These are phyloP conservation scores for Cyclotella cryptica DNA, from an alignment of 108 stramenopile genomes.

Conservation along the genomic window DNA sequence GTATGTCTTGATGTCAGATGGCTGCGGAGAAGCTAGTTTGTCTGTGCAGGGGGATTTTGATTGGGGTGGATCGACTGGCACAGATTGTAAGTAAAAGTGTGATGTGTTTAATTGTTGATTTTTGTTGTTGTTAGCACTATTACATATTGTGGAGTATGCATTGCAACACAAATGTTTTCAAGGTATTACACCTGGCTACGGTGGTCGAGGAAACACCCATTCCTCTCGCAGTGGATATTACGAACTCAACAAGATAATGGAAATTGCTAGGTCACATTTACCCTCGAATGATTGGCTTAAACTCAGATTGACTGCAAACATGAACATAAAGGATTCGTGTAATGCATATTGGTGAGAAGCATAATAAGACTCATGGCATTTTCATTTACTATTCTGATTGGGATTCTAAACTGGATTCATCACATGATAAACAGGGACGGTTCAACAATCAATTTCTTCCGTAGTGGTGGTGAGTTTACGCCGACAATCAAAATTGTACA, in stretches of 20 bases:
- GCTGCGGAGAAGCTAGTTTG: not conserved
- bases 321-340: slow-evolving; percentile 13
- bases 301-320: slow-evolving; percentile 12
- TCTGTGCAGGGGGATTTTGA: not conserved
- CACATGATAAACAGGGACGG: not conserved
- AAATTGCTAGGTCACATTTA: slow-evolving; percentile 7
- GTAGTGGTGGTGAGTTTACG: not conserved
- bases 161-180: not conserved
- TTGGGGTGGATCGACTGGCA: not conserved
- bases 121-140: not conserved
- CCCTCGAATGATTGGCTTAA: slow-evolving; percentile 16
- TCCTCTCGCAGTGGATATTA: slow-evolving; percentile 11
- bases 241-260: slow-evolving; percentile 13
- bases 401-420: not conserved
- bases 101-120: not conserved
- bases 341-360: slow-evolving; percentile 18
- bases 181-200: not conserved
- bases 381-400: not conserved
- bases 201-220: not conserved
- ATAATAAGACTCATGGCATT: not conserved
- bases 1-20: not conserved
- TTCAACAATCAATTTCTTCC: not conserved
- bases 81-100: slow-evolving; percentile 5
- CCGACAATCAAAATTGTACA: not conserved
- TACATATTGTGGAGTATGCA: not conserved